Base-by-base conservation (phyloP, 805 yeast species). In the Kuraishia cidri region DNA sequence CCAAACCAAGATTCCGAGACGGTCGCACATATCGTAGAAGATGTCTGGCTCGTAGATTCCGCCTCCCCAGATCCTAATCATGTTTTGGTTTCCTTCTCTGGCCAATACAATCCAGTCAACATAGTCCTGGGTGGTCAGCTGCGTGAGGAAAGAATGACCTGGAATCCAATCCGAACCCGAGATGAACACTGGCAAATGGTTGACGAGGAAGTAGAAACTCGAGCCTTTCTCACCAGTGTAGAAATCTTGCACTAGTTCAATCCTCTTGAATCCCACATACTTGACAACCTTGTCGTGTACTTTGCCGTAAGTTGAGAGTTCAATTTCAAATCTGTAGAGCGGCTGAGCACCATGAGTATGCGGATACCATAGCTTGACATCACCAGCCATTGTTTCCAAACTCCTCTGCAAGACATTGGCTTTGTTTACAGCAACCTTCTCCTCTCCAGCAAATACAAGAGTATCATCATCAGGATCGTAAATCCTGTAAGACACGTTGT, bases 101-200 rank as follows among this genome's bases (percentile, higher is more conserved):
- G 57, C 52, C 18, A 61, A 39, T 20, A 47, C 39, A n/a, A 68
- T 37, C 63, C 64, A 61, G 4, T 46, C 42, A 4, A 41, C 34
- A 43, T 66, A 66, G 35, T 64, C 66, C n/a, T 47, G 31, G 3
- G 46, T 38, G 5, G 56, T 48, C 7, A 65, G 39, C 11, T 37
- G 37, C 3, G 66, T 56, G 13, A 48, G 50, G 33, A 64, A 54
- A 1, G 62, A 58, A 41, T 67, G 70, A 2, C 60, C 66, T 2
- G 73, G 74, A 32, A 68, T 68, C 74, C 74, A 68, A 41, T 64
- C 56, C 5, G 69, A 60, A 0, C 74, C 73, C n/a, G 49, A 46
- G 23, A 46, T 38, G 39, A 52, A 68, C 3, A 62, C 44, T 5
- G 69, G 63, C 6, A 56, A 38, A 29, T 52, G 47, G 41, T 68